Conservation (phyloP, 2,329 filamentous ascomycete genomes). For the Periconia sp. region DNA sequence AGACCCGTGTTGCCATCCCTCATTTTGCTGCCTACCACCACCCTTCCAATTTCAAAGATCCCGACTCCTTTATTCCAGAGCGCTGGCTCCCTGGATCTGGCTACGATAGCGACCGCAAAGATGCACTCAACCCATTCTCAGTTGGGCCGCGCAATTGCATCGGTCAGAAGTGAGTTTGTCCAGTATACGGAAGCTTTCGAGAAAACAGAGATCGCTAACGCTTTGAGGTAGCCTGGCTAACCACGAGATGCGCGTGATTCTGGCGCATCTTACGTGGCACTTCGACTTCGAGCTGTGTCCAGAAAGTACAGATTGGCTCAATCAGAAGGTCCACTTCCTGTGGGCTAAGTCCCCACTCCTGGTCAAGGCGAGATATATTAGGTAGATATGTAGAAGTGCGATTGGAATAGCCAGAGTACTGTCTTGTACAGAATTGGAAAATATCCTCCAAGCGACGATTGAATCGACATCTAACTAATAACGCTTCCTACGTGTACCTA, state of each 20-base stretch:
- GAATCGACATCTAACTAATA: too few species aligned
- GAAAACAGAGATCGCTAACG: not conserved
- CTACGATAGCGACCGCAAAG: slow-evolving; percentile 24
- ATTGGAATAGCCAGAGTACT: too few species aligned
- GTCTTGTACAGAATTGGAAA: too few species aligned
- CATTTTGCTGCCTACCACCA: slow-evolving; percentile 23
- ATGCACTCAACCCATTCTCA: slow-evolving; percentile 25
- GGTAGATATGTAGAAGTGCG: too few species aligned
- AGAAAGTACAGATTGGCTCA: slow-evolving; percentile 10
- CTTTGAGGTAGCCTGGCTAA: slow-evolving; percentile 26
- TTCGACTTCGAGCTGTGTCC: slow-evolving; percentile 26
- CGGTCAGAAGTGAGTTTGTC: slow-evolving; percentile 35
- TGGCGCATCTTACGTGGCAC: slow-evolving; percentile 24
- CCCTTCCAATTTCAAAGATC: slow-evolving; percentile 24
- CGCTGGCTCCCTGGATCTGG: slow-evolving; percentile 35
- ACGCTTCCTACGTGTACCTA: too few species aligned
- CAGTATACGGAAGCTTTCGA: not conserved
- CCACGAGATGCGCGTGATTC: slow-evolving; percentile 32
- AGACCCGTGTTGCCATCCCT: slow-evolving; percentile 11
- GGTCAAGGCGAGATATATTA: too few species aligned
- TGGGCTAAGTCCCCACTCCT: slow-evolving; percentile 30
- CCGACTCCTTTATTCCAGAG: slow-evolving; percentile 31
- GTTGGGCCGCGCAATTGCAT: slow-evolving; percentile 32
- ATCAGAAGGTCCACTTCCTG: slow-evolving; percentile 31
- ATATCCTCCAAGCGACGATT: too few species aligned